These are phyloP conservation scores for Solanum hybrid DNA, from an alignment of 305 asterid genomes.

Conservation along the genomic window DNA sequence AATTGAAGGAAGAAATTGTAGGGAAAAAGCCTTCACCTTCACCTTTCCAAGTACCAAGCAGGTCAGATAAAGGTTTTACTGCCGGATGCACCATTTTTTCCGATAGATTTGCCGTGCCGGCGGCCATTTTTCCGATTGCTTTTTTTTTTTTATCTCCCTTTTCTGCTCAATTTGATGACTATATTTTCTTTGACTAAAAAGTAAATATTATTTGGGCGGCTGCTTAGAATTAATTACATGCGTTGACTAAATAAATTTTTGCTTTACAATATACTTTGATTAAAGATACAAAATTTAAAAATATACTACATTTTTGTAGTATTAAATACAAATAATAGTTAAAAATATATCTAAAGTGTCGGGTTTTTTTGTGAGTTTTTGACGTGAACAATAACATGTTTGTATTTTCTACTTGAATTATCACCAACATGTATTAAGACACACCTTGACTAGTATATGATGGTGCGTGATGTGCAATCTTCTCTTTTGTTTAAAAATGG, in stretches of 20 bases:
- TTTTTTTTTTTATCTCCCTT: background rate
- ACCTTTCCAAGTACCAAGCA: slow-evolving; percentile 64
- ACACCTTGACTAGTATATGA: background rate
- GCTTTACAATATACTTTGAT: background rate
- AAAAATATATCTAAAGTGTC: background rate
- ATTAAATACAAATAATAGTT: background rate
- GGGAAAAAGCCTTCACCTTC: slow-evolving; percentile 52
- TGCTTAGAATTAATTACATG: background rate
- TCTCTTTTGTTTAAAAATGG: background rate
- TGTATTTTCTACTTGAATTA: background rate
- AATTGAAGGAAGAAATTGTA: slow-evolving; percentile 49
- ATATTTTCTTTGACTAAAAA: background rate
- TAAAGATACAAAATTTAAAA: background rate
- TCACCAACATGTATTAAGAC: too few relatives aligned
- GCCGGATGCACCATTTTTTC: slow-evolving; percentile 32
- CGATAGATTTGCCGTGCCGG: background rate
- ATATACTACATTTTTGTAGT: background rate
- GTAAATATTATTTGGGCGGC: background rate
- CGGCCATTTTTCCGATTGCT: background rate
- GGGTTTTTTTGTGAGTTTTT: too few relatives aligned
- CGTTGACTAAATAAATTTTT: background rate
- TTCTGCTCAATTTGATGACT: background rate
- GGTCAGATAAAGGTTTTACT: slow-evolving; percentile 38
- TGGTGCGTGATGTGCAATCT: background rate
- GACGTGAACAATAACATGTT: background rate